phyloP scores from a whole-genome alignment of 495 filamentous ascomycete genomes.

The Aspergillus carlsbadensis region DNA sequence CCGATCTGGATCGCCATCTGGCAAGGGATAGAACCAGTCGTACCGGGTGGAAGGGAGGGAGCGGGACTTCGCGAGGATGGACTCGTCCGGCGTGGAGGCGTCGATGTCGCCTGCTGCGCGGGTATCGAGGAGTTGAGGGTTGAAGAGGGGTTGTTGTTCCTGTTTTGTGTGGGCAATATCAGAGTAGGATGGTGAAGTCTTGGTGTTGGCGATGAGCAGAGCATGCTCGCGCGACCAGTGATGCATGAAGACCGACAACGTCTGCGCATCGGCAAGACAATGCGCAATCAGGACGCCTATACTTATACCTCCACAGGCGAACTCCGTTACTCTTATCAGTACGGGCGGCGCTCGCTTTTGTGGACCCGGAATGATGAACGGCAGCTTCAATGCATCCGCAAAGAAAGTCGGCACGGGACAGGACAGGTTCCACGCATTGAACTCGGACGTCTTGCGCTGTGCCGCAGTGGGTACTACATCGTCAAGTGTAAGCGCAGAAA shows the following conservation, averaged over 20 bases:
- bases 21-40: slow-evolving; percentile 24
- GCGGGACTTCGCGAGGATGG: slow-evolving; percentile 14
- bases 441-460: neutral
- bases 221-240: slow-evolving; percentile 36
- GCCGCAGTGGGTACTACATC: slow-evolving; percentile 27
- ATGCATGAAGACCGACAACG: slow-evolving; percentile 46
- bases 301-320: slow-evolving; percentile 41
- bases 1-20: neutral
- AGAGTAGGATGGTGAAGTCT: slow-evolving; percentile 4
- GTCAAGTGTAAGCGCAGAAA: slow-evolving; percentile 21
- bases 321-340: slow-evolving; percentile 38
- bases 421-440: slow-evolving; percentile 20
- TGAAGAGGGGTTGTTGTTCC: slow-evolving; percentile 24
- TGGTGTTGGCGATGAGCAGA: slow-evolving; percentile 14
- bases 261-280: slow-evolving; percentile 46
- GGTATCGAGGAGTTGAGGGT: slow-evolving; percentile 27
- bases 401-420: slow-evolving; percentile 22
- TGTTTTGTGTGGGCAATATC: no score
- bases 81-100: slow-evolving; percentile 16
- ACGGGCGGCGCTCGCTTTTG: slow-evolving; percentile 25
- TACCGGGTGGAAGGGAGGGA: slow-evolving; percentile 29
- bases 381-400: slow-evolving; percentile 1
- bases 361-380: slow-evolving; percentile 17
- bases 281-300: slow-evolving; percentile 45
- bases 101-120: slow-evolving; percentile 32